Conservation (phyloP, 2,329 filamentous ascomycete species). For the Dendryphion nanum region DNA sequence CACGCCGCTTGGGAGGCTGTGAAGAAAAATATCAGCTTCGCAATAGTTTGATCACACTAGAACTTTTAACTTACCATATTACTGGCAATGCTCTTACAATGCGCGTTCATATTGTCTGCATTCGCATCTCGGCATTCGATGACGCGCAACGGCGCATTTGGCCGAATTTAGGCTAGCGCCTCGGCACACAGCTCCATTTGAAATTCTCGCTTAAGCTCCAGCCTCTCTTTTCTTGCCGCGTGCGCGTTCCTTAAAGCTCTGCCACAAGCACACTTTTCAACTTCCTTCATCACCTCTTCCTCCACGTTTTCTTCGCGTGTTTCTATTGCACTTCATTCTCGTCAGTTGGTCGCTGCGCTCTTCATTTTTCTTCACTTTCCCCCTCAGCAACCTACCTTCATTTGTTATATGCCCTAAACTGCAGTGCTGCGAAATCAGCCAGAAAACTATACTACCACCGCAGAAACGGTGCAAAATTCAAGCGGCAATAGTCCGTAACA, state of each 20-base stretch:
- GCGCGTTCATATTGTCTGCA: background rate
- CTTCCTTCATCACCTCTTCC: background rate
- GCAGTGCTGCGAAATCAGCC: too few relatives aligned
- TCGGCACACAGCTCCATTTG: background rate
- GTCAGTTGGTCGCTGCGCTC: too few relatives aligned
- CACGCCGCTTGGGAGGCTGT: constrained; percentile 32
- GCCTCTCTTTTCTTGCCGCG: background rate
- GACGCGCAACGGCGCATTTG: background rate
- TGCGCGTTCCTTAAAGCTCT: background rate
- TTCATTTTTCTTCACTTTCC: too few relatives aligned
- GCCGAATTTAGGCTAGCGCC: background rate
- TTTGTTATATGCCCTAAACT: too few relatives aligned
- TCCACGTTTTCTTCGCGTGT: background rate
- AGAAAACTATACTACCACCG: too few relatives aligned
- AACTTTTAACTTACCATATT: background rate
- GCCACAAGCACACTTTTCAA: too few relatives aligned
- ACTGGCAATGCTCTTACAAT: background rate
- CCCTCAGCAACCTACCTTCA: too few relatives aligned
- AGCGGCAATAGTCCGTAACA: too few relatives aligned
- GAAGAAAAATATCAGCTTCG: background rate
- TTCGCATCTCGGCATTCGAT: background rate
- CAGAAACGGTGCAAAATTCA: too few relatives aligned
- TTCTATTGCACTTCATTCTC: too few relatives aligned
- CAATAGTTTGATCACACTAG: background rate
- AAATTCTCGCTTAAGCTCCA: background rate